A percentile compares a stretch with the other conserved stretches of the same genome.
Evolutionary conservation across 225 moss, liverwort and hornwort genomes (phyloP).

Genomic region (Anthoceros angustus): DNA sequence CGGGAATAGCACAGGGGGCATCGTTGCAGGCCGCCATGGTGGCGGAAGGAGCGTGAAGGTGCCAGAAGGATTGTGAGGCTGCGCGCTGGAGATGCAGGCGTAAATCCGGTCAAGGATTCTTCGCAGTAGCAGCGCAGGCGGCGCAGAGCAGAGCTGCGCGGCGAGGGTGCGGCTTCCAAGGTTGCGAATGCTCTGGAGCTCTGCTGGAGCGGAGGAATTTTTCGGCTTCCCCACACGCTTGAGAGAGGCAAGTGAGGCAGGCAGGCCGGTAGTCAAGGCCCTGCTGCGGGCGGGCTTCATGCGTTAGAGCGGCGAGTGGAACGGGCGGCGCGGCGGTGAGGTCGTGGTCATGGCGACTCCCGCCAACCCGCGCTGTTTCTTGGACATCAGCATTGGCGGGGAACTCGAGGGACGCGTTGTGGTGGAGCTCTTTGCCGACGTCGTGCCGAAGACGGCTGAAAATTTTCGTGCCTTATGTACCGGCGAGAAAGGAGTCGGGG

Average conservation of each 20-base stretch:
- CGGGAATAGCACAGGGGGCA: background rate
- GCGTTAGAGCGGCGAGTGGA: background rate
- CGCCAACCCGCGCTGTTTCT: conserved; percentile 26
- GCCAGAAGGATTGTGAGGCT: background rate
- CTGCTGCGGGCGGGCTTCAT: no score
- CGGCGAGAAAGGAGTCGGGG: conserved; percentile 7
- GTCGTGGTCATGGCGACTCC: conserved; percentile 11
- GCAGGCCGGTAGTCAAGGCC: no score
- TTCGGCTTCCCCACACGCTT: no score
- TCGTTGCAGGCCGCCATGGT: no score
- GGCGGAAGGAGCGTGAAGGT: background rate
- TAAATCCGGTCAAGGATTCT: no score
- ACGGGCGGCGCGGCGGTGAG: background rate
- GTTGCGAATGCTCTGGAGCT: no score
- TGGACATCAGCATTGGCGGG: conserved; percentile 28
- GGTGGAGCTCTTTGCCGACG: conserved; percentile 37
- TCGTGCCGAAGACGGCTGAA: conserved; percentile 23
- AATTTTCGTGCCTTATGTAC: conserved; percentile 23
- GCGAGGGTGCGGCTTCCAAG: no score
- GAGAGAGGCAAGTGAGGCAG: no score
- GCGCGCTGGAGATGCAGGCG: no score
- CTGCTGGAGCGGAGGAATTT: no score
- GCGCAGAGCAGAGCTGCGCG: no score
- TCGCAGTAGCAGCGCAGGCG: no score
- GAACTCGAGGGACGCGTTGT: conserved; percentile 21